Percentiles rank a stretch among this genome's conserved stretches.
Evolutionary conservation across 306 rosid species (phyloP).

Genomic region (Canavalia gladiata): DNA sequence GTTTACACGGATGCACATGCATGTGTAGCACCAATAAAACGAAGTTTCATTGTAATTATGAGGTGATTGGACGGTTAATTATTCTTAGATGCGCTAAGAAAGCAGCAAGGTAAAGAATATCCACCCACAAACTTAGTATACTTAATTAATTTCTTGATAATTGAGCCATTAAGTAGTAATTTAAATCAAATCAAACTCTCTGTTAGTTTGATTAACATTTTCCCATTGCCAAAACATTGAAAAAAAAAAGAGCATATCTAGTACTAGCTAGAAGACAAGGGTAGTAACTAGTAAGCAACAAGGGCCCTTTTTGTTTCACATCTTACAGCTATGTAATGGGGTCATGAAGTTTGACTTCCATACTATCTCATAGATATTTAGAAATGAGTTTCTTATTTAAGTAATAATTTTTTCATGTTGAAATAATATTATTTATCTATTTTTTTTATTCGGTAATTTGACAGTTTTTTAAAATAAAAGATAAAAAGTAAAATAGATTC

Average conservation of each 20-base stretch:
- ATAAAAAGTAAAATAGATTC: too few species aligned
- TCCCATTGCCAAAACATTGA: constrained; percentile 53
- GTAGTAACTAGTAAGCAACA: constrained; percentile 27
- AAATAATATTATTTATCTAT: too few species aligned
- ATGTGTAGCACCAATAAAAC: neutral
- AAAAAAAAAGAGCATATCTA: constrained; percentile 19
- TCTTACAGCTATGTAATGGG: constrained; percentile 72
- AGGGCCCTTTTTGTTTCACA: constrained; percentile 61
- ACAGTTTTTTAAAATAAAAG: too few species aligned
- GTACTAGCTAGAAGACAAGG: constrained; percentile 49
- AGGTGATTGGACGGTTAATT: constrained; percentile 37
- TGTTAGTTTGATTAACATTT: constrained; percentile 17
- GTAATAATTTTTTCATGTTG: too few species aligned
- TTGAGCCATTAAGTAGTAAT: constrained; percentile 34
- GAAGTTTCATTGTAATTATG: neutral
- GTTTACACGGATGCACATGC: constrained; percentile 19
- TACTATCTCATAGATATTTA: neutral
- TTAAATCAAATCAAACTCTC: constrained; percentile 37
- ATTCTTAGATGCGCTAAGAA: neutral
- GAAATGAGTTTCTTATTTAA: constrained; percentile 23
- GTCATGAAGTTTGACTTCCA: constrained; percentile 55
- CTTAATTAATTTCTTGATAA: neutral
- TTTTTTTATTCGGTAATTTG: too few species aligned
- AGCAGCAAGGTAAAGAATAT: constrained; percentile 17
- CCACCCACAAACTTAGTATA: neutral